Evolutionary conservation across 2,329 filamentous ascomycete species (phyloP).

Genomic region (Dichotomopilus funicola): DNA sequence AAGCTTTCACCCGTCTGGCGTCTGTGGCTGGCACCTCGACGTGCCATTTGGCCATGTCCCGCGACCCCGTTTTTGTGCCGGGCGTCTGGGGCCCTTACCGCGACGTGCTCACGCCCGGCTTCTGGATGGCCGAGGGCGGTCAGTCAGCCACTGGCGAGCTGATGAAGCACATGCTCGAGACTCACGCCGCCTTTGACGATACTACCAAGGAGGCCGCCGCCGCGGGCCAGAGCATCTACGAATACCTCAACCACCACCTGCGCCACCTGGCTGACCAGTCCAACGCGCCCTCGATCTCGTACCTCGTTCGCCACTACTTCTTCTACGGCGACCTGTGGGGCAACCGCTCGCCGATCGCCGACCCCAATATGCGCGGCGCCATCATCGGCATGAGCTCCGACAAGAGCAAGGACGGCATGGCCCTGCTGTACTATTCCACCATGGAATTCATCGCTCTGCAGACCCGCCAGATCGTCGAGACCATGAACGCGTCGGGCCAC

Average conservation of each 20-base stretch:
- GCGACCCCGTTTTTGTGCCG: conserved; percentile 83
- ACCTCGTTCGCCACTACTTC: conserved; percentile 89
- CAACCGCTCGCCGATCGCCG: conserved; percentile 89
- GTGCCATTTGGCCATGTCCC: conserved; percentile 94
- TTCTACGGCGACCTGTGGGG: conserved; percentile 98
- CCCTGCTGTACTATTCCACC: conserved; percentile 87
- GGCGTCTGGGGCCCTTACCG: conserved; percentile 97
- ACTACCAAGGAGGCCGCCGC: conserved; percentile 72
- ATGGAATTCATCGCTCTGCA: conserved; percentile 98
- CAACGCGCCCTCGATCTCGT: conserved; percentile 70
- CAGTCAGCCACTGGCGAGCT: conserved; percentile 95
- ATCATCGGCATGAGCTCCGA: conserved; percentile 83
- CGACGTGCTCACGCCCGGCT: conserved; percentile 84
- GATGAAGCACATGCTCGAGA: conserved; percentile 89
- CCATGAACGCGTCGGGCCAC: conserved; percentile 89
- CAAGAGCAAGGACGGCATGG: conserved; percentile 78
- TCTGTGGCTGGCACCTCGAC: conserved; percentile 96
- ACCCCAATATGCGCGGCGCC: conserved; percentile 86
- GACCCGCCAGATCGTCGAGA: conserved; percentile 88
- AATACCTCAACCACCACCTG: conserved; percentile 86
- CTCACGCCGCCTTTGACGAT: conserved; percentile 82
- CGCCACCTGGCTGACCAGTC: conserved; percentile 64
- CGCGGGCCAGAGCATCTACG: conserved; percentile 84
- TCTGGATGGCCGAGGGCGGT: conserved; percentile 96
- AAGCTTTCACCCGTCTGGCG: conserved; percentile 87